These are phyloP conservation scores for Heterobasidion occidentale DNA, from an alignment of 1,284 basidiomycete genomes.

Conservation along the genomic window DNA sequence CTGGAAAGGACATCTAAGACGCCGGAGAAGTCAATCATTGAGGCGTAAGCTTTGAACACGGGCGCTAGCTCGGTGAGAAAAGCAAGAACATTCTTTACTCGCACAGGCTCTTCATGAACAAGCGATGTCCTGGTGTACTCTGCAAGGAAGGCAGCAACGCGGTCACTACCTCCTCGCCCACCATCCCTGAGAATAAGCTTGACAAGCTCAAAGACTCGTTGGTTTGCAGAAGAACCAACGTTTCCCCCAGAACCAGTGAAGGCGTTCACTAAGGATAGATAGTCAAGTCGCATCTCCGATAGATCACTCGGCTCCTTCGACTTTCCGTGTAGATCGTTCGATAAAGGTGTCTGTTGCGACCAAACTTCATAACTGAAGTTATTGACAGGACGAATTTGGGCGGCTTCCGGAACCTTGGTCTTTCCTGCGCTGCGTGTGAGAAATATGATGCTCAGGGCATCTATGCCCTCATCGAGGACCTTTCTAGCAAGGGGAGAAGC, in stretches of 20 bases:
- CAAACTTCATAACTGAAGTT: conserved; percentile 16
- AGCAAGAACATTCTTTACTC: conserved; percentile 40
- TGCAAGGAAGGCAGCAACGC: conserved; percentile 42
- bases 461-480: conserved; percentile 61
- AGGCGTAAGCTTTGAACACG: conserved; percentile 44
- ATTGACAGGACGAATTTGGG: conserved; percentile 21
- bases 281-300: conserved; percentile 54
- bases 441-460: conserved; percentile 56
- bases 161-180: conserved; percentile 26
- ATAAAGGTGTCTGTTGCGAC: conserved; percentile 18
- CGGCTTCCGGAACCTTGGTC: conserved; percentile 34
- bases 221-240: conserved; percentile 36
- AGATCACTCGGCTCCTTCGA: conserved; percentile 46
- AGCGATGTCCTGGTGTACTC: conserved; percentile 41
- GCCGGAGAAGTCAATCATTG: conserved; percentile 53
- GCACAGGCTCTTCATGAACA: conserved; percentile 31
- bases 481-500: conserved; percentile 39
- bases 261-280: conserved; percentile 48
- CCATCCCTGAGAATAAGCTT: conserved; percentile 52
- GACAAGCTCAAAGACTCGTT: conserved; percentile 51
- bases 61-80: conserved; percentile 54
- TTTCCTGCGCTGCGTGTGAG: conserved; percentile 35
- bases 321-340: conserved; percentile 31
- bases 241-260: conserved; percentile 53
- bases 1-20: conserved; percentile 47